Base-by-base conservation (phyloP, 1,139 yeast genomes). In the Torulaspora pretoriensis region DNA sequence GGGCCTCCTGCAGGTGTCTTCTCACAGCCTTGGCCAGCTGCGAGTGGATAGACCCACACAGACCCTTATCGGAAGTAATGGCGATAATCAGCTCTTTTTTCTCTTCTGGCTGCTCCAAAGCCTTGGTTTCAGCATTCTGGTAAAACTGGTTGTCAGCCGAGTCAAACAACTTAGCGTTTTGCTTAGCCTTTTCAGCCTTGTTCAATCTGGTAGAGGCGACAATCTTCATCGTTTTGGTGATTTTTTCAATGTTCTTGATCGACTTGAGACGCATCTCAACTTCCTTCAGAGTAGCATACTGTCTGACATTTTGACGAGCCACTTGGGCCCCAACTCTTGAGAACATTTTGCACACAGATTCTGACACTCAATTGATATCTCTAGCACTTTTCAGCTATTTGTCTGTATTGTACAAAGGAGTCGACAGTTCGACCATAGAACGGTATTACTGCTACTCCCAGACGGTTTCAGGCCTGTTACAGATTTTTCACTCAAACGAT, bases 211-310 rank as follows among this genome's bases (percentile, higher is more conserved):
- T 92, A 38, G 97, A 90, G 43, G 98, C 98, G 64, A 92, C 98
- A 72, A 94, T 84, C 78, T 90, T 92, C 98, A 92, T 92, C 71
- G 98, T 92, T 76, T 92, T 92, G 75, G 98, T 92, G 74, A 92
- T 92, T 78, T 92, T 92, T 75, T 92, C 97, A 70, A 92, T 92
- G 80, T 92, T 92, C 78, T 90, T 92, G 70, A 92, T 92, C 56
- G 97, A 88, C 78, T 92, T 92, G 70, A 92, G 83, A 78, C 98
- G 95, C 72, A 80, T 85, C 77, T 92, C 98, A 68, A 92, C 94
- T 74, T 92, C 98, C 77, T 97, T 90, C 69, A 92, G 80, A 62
- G 98, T 92, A 67, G 98, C 98, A 78, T 88, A 90, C 77, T 82
- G 81, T 84, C 96, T 86, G 1, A 47, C 42, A 23, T 42, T 43